A percentile compares a stretch with the other conserved stretches of the same genome.
Evolutionary conservation across 2,329 filamentous ascomycete species (phyloP).

Genomic region (Verticillium tricorpus): DNA sequence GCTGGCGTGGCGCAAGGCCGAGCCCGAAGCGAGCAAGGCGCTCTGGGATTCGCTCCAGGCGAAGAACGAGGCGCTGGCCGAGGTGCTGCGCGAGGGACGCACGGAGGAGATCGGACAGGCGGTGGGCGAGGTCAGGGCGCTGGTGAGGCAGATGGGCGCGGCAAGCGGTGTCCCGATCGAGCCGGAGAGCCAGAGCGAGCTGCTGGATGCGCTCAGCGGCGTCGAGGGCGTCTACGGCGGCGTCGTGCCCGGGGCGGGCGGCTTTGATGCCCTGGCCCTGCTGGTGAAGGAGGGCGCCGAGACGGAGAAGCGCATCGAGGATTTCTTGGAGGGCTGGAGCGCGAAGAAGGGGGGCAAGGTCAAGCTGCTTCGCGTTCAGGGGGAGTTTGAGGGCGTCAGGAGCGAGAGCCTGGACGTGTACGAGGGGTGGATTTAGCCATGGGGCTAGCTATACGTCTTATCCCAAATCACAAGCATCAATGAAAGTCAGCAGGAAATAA

Average conservation of each 20-base stretch:
- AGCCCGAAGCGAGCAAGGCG: conserved; percentile 56
- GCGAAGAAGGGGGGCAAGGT: conserved; percentile 56
- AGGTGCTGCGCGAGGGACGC: conserved; percentile 51
- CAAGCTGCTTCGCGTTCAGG: conserved; percentile 63
- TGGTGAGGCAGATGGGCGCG: conserved; percentile 73
- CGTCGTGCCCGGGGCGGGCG: conserved; percentile 90
- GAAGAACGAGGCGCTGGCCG: conserved; percentile 67
- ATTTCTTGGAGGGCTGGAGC: conserved; percentile 64
- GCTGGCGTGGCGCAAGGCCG: conserved; percentile 69
- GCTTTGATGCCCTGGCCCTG: conserved; percentile 84
- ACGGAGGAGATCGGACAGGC: conserved; percentile 38
- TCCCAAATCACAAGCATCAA: no score
- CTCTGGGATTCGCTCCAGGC: conserved; percentile 74
- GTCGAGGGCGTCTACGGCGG: conserved; percentile 82
- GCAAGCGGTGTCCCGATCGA: conserved; percentile 81
- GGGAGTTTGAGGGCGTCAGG: conserved; percentile 65
- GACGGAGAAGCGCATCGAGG: conserved; percentile 55
- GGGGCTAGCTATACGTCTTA: no score
- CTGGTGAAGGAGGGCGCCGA: conserved; percentile 69
- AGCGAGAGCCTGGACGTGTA: conserved; percentile 40
- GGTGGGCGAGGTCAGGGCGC: conserved; percentile 48
- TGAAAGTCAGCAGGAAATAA: no score
- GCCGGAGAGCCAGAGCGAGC: conserved; percentile 75
- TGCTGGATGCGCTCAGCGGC: conserved; percentile 70
- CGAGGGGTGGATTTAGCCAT: conserved; percentile 33